Conservation (phyloP, 2,329 filamentous ascomycete species). For the Scedosporium dehoogii region DNA sequence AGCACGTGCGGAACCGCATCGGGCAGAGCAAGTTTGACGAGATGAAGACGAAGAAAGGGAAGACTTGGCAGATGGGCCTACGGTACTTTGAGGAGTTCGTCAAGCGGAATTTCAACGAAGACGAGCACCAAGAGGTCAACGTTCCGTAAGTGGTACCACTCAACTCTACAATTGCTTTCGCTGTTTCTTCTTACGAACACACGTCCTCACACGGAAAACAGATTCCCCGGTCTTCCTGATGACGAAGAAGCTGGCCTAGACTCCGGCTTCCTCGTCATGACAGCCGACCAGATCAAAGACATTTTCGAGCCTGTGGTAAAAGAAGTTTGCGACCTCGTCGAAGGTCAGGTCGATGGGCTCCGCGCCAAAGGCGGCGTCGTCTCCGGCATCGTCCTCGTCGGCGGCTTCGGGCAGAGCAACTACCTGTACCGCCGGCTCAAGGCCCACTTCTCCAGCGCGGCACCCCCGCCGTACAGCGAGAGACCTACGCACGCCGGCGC, state of each 20-base stretch:
- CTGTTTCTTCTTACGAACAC: not conserved
- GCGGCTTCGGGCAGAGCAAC: conserved; percentile 72
- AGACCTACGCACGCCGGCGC: conserved; percentile 54
- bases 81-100: conserved; percentile 79
- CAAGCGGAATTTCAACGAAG: conserved; percentile 73
- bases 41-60: conserved; percentile 69
- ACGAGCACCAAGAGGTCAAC: conserved; percentile 67
- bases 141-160: conserved; percentile 45
- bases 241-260: conserved; percentile 67
- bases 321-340: conserved; percentile 57
- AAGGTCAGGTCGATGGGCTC: conserved; percentile 56
- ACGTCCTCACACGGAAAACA: conserved; percentile 19
- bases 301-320: conserved; percentile 70
- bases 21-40: conserved; percentile 58
- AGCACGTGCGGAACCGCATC: conserved; percentile 59
- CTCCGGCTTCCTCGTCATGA: conserved; percentile 67
- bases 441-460: conserved; percentile 51
- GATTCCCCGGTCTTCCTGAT: conserved; percentile 64
- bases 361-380: conserved; percentile 52
- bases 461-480: conserved; percentile 57
- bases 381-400: conserved; percentile 69
- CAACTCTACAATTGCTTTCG: conserved; percentile 1
- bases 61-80: conserved; percentile 71
- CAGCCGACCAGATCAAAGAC: conserved; percentile 56
- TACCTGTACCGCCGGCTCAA: conserved; percentile 66